Conservation (phyloP, 2,329 filamentous ascomycete species). For the Diplodia scrobiculata region DNA sequence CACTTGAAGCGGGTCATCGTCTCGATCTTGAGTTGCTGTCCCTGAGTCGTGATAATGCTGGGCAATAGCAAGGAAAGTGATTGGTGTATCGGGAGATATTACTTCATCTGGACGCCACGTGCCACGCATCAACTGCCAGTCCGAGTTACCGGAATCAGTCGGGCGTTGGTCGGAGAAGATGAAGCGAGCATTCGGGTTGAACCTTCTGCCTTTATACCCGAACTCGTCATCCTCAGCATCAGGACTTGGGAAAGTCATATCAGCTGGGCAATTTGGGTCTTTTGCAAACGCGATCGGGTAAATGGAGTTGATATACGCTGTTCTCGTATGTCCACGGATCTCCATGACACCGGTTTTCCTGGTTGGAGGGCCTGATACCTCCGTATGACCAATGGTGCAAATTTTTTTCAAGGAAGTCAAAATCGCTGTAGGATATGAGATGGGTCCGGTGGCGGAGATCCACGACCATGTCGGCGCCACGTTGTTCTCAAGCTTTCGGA, state of each 20-base stretch:
- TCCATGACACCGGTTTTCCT: conserved; percentile 30
- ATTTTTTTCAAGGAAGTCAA: too few species aligned
- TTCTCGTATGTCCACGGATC: conserved; percentile 27
- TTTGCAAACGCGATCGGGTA: conserved; percentile 34
- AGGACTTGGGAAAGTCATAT: conserved; percentile 26
- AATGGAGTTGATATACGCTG: conserved; percentile 33
- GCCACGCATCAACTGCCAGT: conserved; percentile 33
- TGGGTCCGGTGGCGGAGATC: not conserved
- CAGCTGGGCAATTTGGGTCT: conserved; percentile 25
- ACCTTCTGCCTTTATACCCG: too few species aligned
- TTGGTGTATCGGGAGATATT: conserved; percentile 31
- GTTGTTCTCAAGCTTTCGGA: too few species aligned
- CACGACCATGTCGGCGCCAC: conserved; percentile 16
- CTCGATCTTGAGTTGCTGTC: too few species aligned
- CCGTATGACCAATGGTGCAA: too few species aligned
- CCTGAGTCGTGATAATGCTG: too few species aligned
- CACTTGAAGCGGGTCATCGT: not conserved
- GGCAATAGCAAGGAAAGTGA: conserved; percentile 36
- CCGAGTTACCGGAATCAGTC: not conserved
- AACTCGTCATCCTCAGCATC: conserved; percentile 4
- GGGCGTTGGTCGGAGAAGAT: too few species aligned
- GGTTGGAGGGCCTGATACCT: not conserved
- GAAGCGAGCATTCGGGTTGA: too few species aligned
- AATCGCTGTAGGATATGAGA: too few species aligned
- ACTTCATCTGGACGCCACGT: conserved; percentile 35